These are phyloP conservation scores for Erythrobasidium hasegawianum DNA, from an alignment of 1,284 basidiomycete genomes.

Conservation along the genomic window DNA sequence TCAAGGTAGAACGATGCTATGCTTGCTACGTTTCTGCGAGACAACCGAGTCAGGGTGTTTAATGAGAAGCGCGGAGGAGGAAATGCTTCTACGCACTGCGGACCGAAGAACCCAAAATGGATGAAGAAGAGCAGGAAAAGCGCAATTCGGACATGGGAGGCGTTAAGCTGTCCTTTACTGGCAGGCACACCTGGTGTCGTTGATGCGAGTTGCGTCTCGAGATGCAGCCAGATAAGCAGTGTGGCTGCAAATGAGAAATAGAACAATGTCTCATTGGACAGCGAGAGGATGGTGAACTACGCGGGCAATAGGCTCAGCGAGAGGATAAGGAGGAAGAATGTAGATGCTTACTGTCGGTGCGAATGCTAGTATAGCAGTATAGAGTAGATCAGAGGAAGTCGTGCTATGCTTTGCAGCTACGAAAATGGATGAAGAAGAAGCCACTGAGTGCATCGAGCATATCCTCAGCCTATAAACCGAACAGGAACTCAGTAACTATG, in stretches of 20 bases:
- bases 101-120: slow-evolving; percentile 83
- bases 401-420: background rate
- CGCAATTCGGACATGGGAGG: slow-evolving; percentile 66
- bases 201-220: slow-evolving; percentile 53
- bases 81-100: slow-evolving; percentile 61
- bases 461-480: too few species aligned
- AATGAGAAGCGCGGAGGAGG: slow-evolving; percentile 14
- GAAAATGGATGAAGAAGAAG: slow-evolving; percentile 21
- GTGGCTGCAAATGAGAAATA: slow-evolving; percentile 65
- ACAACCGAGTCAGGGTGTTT: background rate
- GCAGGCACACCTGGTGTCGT: background rate
- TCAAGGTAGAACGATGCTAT: slow-evolving; percentile 87
- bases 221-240: slow-evolving; percentile 65
- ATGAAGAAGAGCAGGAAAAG: slow-evolving; percentile 82
- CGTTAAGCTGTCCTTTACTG: slow-evolving; percentile 50
- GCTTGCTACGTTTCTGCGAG: slow-evolving; percentile 67
- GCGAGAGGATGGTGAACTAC: slow-evolving; percentile 73
- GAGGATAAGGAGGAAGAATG: background rate
- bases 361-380: slow-evolving; percentile 8
- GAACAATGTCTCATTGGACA: slow-evolving; percentile 78
- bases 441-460: too few species aligned
- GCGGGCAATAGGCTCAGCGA: too few species aligned
- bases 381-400: background rate
- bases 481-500: too few species aligned
- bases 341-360: background rate